These are phyloP conservation scores for Golubevia pallescens DNA, from an alignment of 1,284 basidiomycete genomes.

Conservation along the genomic window DNA sequence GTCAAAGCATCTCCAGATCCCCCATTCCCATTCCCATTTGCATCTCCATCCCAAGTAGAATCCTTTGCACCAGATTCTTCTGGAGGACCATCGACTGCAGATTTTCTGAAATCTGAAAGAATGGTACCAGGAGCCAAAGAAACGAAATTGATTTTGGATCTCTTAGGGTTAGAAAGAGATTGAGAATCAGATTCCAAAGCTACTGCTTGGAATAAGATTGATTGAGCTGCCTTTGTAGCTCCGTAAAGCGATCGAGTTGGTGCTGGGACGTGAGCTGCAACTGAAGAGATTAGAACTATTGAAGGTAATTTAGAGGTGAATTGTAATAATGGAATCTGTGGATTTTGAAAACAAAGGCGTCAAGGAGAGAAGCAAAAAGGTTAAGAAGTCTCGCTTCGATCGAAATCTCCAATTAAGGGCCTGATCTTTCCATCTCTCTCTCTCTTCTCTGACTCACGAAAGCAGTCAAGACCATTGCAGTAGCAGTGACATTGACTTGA, in stretches of 20 bases:
- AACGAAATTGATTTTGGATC: constrained; percentile 42
- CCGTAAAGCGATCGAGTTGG: constrained; percentile 85
- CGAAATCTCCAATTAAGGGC: background rate
- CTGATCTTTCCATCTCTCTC: constrained; percentile 1
- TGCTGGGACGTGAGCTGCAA: constrained; percentile 80
- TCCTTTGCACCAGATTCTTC: constrained; percentile 20
- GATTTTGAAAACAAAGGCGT: background rate
- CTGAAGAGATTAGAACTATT: constrained; percentile 79
- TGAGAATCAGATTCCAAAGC: constrained; percentile 72
- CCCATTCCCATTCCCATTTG: constrained; percentile 17
- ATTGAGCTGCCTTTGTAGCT: constrained; percentile 80
- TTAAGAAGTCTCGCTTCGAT: background rate
- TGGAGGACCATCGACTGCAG: constrained; percentile 36
- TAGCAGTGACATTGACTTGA: constrained; percentile 67
- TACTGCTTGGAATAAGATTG: constrained; percentile 78
- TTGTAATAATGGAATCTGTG: constrained; percentile 78
- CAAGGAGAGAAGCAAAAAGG: background rate
- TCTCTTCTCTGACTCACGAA: constrained; percentile 56
- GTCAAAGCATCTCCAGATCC: constrained; percentile 27
- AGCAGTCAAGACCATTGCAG: constrained; percentile 66
- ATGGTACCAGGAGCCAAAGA: constrained; percentile 55
- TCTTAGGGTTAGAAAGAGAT: constrained; percentile 6
- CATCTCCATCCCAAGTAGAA: constrained; percentile 14
- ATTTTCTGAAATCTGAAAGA: constrained; percentile 42
- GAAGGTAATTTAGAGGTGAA: constrained; percentile 75